Evolutionary conservation across 2,329 filamentous ascomycete genomes (phyloP).

Genomic region (Trichoderma sp.): DNA sequence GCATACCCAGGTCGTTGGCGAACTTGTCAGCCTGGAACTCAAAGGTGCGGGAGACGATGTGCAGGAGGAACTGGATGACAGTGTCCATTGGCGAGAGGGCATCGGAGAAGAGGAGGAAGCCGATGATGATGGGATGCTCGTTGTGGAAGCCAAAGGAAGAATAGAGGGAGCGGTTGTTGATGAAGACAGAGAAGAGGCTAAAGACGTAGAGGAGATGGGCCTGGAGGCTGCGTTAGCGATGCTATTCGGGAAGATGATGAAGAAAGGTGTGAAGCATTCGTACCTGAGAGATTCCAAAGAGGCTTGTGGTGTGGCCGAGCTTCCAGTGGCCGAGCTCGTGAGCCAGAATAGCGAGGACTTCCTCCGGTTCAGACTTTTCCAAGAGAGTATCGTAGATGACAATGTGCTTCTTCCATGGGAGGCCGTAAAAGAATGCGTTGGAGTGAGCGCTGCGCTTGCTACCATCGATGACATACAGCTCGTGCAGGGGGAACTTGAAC

Average conservation of each 20-base stretch:
- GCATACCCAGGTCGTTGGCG: conserved; percentile 80
- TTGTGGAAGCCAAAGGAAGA: conserved; percentile 83
- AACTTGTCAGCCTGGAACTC: conserved; percentile 97
- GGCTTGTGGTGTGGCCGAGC: conserved; percentile 87
- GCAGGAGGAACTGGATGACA: conserved; percentile 93
- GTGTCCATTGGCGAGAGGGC: conserved; percentile 92
- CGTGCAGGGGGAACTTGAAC: conserved; percentile 86
- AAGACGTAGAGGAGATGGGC: conserved; percentile 97
- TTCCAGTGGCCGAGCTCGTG: conserved; percentile 98
- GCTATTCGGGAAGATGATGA: background rate
- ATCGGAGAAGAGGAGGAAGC: conserved; percentile 96
- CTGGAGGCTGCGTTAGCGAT: conserved; percentile 43
- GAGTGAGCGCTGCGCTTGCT: conserved; percentile 84
- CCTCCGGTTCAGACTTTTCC: conserved; percentile 87
- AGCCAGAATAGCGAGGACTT: conserved; percentile 91
- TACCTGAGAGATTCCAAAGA: conserved; percentile 84
- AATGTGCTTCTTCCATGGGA: conserved; percentile 99
- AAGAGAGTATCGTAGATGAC: conserved; percentile 98
- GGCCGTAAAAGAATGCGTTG: conserved; percentile 93
- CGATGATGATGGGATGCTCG: conserved; percentile 88
- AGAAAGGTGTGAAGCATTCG: background rate
- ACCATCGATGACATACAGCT: conserved; percentile 92
- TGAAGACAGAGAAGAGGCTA: conserved; percentile 91
- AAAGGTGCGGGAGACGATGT: conserved; percentile 88
- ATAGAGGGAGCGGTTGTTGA: conserved; percentile 92